A percentile compares a stretch with the other conserved stretches of the same genome.
Evolutionary conservation across 2,329 filamentous ascomycete genomes (phyloP).

Genomic region (Aspergillus pseudoglaucus): DNA sequence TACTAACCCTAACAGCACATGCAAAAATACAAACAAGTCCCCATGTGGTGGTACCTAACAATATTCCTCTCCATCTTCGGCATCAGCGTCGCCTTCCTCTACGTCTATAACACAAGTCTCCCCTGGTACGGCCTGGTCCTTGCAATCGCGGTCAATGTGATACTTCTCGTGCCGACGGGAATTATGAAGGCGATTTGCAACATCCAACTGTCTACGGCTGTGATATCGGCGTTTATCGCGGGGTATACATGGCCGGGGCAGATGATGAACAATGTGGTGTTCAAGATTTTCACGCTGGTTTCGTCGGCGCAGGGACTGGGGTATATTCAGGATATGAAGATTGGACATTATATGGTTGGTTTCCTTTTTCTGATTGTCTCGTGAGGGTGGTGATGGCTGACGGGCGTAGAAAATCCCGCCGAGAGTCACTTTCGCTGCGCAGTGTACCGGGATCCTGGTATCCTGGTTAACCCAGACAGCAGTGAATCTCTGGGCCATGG

Average conservation of each 20-base stretch:
- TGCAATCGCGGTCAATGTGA: slow-evolving; percentile 7
- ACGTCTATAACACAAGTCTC: slow-evolving; percentile 37
- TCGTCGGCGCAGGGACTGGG: slow-evolving; percentile 16
- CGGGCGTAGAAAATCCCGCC: slow-evolving; percentile 28
- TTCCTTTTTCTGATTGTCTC: neutral
- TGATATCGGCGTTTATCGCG: slow-evolving; percentile 15
- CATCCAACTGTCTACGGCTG: slow-evolving; percentile 9
- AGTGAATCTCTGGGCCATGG: slow-evolving; percentile 41
- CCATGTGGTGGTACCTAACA: slow-evolving; percentile 49
- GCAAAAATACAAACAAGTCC: slow-evolving; percentile 48
- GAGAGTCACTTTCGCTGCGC: slow-evolving; percentile 42
- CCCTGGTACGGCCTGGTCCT: slow-evolving; percentile 14
- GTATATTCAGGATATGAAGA: slow-evolving; percentile 26
- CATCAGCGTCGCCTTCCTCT: slow-evolving; percentile 33
- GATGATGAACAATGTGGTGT: slow-evolving; percentile 24
- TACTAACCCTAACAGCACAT: slow-evolving; percentile 29
- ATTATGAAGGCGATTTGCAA: slow-evolving; percentile 14
- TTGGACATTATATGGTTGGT: slow-evolving; percentile 19
- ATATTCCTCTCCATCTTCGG: slow-evolving; percentile 43
- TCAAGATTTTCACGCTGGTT: slow-evolving; percentile 19
- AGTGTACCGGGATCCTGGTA: slow-evolving; percentile 43
- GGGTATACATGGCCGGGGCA: slow-evolving; percentile 26
- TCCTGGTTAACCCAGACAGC: slow-evolving; percentile 39
- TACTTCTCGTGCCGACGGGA: slow-evolving; percentile 12
- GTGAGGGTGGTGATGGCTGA: slow-evolving; percentile 20